Evolutionary conservation across 352 stramenopile genomes (phyloP), one percentile per base, ranked within the genome.

Genomic region (Globisporangium emineosum): DNA sequence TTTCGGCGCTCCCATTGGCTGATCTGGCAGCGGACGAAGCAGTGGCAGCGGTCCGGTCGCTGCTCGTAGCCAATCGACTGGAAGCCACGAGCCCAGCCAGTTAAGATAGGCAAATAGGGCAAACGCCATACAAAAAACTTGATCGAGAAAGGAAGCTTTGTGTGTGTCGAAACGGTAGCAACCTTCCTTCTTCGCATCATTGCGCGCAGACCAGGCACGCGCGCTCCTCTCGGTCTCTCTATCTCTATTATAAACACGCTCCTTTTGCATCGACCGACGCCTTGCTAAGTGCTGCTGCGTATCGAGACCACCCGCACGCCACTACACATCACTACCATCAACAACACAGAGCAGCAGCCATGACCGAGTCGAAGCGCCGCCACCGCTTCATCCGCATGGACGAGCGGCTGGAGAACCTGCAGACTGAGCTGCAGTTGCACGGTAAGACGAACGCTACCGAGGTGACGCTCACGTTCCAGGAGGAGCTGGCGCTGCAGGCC

Each of bases 351-450:
- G 5, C 27, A 60, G 21, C 21, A 56, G 23, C 32, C 32, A 68
- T 68, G 62, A 64, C 56, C 27, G 64, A 69, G 35, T 69, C 64
- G 70, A 90, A 89, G 77, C 79, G 80, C 55, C 80, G 86, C 57
- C 86, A 94, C 61, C 88, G 88, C 75, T 96, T 96, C 71, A 81
- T 94, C 71, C 82, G 78, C 47, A 85, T 94, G 35, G 77, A 87
- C 33, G 88, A 96, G 78, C 86, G 88, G 62, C 78, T 96, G 43
- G 76, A 75, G 56, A 88, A 83, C 52, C 61, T 96, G 40, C 82
- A 93, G 72, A 73, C 75, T 47, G 88, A 96, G 67, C 75, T 96
- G 56, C 79, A 86, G 69, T 73, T 96, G 49, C 79, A 91, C 40
- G 78, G 83, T 67, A 96, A 96, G 84, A 93, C 73, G 40, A 90